Evolutionary conservation across 768 basidiomycete species (phyloP).

Genomic region (Suillus brevipes): DNA sequence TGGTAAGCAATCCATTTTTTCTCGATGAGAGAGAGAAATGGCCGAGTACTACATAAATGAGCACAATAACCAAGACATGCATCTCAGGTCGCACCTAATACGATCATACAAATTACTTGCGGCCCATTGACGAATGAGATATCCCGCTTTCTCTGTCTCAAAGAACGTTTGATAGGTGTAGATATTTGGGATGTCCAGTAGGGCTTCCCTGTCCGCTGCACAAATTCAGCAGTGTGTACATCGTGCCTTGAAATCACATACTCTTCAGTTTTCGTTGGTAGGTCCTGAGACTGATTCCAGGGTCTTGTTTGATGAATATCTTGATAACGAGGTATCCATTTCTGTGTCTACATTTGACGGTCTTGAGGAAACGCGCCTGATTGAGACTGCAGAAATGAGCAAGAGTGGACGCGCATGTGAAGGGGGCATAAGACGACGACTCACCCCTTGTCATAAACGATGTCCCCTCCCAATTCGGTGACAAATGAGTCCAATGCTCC

Average conservation of each 20-base stretch:
- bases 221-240: constrained; percentile 1
- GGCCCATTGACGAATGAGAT: constrained; percentile 92
- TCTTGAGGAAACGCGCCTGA: constrained; percentile 54
- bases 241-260: constrained; percentile 28
- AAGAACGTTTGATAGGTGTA: constrained; percentile 87
- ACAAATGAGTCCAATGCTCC: constrained; percentile 91
- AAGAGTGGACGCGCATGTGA: background rate
- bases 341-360: constrained; percentile 83
- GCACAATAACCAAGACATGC: constrained; percentile 3
- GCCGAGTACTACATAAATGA: constrained; percentile 70
- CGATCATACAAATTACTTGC: constrained; percentile 95
- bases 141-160: constrained; percentile 96
- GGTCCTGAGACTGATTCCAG: constrained; percentile 70
- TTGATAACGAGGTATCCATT: constrained; percentile 88
- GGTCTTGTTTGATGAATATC: constrained; percentile 95
- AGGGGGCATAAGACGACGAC: constrained; percentile 13
- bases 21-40: constrained; percentile 87
- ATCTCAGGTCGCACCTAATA: constrained; percentile 70
- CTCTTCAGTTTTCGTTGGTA: constrained; percentile 81
- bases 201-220: constrained; percentile 80
- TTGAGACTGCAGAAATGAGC: constrained; percentile 22
- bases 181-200: constrained; percentile 83
- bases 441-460: constrained; percentile 91
- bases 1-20: constrained; percentile 99
- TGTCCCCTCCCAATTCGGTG: constrained; percentile 80